Evolutionary conservation across 805 yeast genomes (phyloP).

Genomic region (Yarrowia phangngaensis): DNA sequence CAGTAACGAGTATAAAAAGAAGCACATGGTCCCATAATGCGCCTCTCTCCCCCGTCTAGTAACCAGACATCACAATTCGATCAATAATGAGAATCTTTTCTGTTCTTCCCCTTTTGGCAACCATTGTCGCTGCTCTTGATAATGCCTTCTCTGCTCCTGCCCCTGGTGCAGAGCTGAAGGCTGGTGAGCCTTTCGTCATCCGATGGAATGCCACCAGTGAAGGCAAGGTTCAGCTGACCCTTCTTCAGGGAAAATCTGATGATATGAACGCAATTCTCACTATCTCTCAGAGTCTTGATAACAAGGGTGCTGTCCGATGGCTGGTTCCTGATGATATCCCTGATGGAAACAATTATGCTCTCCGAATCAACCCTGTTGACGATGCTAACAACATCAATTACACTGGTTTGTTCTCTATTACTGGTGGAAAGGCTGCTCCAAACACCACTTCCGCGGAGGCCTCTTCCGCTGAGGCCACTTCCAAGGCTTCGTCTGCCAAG

Average conservation of each 20-base stretch:
- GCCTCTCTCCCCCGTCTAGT: too few relatives aligned
- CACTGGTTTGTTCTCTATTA: constrained; percentile 38
- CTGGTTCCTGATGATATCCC: constrained; percentile 37
- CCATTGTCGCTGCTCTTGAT: constrained; percentile 30
- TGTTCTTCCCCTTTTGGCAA: constrained; percentile 8
- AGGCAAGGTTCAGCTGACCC: constrained; percentile 37
- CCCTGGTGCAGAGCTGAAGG: constrained; percentile 34
- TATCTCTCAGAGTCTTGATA: constrained; percentile 38
- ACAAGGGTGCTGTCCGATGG: constrained; percentile 43
- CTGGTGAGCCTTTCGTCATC: constrained; percentile 37
- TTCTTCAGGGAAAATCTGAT: constrained; percentile 38
- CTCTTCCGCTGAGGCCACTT: constrained; percentile 2
- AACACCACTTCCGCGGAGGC: constrained; percentile 28
- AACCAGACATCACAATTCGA: neutral
- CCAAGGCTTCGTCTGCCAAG: constrained; percentile 4
- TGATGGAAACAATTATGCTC: constrained; percentile 38
- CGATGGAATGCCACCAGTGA: constrained; percentile 38
- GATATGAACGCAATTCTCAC: constrained; percentile 38
- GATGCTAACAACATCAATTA: constrained; percentile 39
- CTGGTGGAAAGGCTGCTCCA: constrained; percentile 32
- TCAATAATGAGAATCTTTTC: constrained; percentile 15
- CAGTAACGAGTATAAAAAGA: too few relatives aligned
- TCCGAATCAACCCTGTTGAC: constrained; percentile 37
- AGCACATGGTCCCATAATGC: too few relatives aligned
- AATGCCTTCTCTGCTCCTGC: constrained; percentile 39